Evolutionary conservation across 345 rosid species (phyloP), one percentile per base, ranked within the genome.

Genomic region (Eucalyptus tenuipes): DNA sequence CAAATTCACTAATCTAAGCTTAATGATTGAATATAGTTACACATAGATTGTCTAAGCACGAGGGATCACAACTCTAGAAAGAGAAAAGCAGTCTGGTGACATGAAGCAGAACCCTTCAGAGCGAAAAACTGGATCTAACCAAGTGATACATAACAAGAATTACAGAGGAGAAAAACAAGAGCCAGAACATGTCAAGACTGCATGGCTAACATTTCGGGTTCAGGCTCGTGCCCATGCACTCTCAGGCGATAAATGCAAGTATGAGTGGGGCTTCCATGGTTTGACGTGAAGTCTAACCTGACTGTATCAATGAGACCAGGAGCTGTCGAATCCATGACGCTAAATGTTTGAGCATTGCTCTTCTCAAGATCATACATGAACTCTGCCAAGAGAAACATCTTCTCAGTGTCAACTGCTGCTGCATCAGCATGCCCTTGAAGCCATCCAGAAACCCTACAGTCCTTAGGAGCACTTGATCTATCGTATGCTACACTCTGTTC

Each of bases 211-310:
- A 93, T 91, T 57, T 91, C 93, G 10, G 95, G 87, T 17, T 94
- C 94, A 29, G 95, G 94, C 87, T 95, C 96, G 27, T 90, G 93
- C 31, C 99, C 99, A 47, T 98, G 99, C 75, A 98, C 99, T 90
- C 99, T 93, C 86, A 98, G 91, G 87, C 99, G 95, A 91, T 98
- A 98, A 84, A 98, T 94, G 92, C 99, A 98, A 53, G 99, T 97
- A 87, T 94, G 96, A 12, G 94, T 88, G 68, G 92, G 68, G 95
- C 96, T 97, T 81, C 99, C 99, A 48, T 98, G 98, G 91, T 98
- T 98, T 25, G 99, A 94, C 29, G 92, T 89, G 88, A 97, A 93
- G 87, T 98, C 99, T 59, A 98, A 92, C 94, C 95, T 95, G 40
- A 98, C 87, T 2, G 94, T 98, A 93, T 97, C 93, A n/a, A 97